A percentile compares a stretch with the other conserved stretches of the same genome.
Conservation (phyloP, 441 rosid genomes). For the Mallotus repandus region DNA sequence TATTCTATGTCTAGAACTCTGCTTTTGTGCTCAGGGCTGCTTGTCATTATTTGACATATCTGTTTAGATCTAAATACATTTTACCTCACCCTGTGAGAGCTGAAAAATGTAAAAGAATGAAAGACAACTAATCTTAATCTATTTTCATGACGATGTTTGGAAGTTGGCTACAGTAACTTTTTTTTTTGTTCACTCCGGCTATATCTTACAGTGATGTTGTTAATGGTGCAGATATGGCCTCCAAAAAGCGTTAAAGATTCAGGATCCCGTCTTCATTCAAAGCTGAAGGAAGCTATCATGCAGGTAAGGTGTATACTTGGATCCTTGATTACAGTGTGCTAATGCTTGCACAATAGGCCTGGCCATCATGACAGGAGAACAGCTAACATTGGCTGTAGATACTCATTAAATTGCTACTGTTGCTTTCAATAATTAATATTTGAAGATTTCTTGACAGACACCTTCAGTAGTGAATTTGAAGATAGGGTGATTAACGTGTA, state of each 20-base stretch:
- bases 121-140: background rate
- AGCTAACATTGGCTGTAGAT: background rate
- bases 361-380: background rate
- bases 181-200: conserved; percentile 7
- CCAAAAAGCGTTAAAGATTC: conserved; percentile 94
- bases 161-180: background rate
- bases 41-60: background rate
- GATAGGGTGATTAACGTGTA: background rate
- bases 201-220: conserved; percentile 19
- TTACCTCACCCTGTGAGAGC: background rate
- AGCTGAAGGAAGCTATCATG: conserved; percentile 76
- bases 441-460: conserved; percentile 3
- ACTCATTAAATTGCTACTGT: background rate
- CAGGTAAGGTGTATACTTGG: conserved; percentile 51
- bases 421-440: background rate
- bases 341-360: background rate
- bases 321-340: conserved; percentile 12
- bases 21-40: no score
- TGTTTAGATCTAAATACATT: background rate
- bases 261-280: conserved; percentile 82
- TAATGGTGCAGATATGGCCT: conserved; percentile 87
- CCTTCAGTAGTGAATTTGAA: background rate
- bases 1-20: background rate
- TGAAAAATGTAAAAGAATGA: background rate
- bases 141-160: background rate